Percentiles rank a stretch among this genome's conserved stretches.
Evolutionary conservation across 257 asterid genomes (phyloP).

Genomic region (Solanum neorickii): DNA sequence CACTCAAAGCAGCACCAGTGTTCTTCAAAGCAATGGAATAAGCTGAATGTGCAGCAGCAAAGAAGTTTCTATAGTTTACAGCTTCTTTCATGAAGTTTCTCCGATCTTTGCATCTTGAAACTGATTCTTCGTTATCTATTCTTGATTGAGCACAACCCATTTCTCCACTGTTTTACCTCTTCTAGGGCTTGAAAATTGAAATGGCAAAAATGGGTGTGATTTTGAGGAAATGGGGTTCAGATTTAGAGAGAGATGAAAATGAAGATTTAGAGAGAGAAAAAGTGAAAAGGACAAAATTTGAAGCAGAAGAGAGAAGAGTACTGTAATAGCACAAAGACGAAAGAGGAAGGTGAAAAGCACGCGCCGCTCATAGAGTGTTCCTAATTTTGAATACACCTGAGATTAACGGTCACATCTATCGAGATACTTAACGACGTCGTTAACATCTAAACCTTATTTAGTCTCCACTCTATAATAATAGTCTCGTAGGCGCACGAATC

Average conservation of each 20-base stretch:
- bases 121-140: slow-evolving; percentile 87
- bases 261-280: not conserved
- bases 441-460: not conserved
- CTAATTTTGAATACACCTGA: slow-evolving; percentile 16
- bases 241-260: not conserved
- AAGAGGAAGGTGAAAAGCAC: slow-evolving; percentile 25
- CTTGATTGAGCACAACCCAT: slow-evolving; percentile 97
- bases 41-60: slow-evolving; percentile 91
- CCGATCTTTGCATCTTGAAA: slow-evolving; percentile 82
- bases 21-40: slow-evolving; percentile 69
- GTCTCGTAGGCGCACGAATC: not conserved
- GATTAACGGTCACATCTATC: slow-evolving; percentile 57
- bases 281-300: not conserved
- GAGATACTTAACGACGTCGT: slow-evolving; percentile 44
- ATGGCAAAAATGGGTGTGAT: not conserved
- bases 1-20: slow-evolving; percentile 92
- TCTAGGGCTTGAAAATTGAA: not conserved
- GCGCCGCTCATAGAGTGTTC: not conserved
- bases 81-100: slow-evolving; percentile 83
- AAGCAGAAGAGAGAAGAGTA: not conserved
- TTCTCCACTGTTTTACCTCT: not conserved
- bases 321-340: slow-evolving; percentile 1
- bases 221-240: not conserved
- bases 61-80: slow-evolving; percentile 67
- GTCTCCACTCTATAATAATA: no score